A percentile compares a stretch with the other conserved stretches of the same genome.
phyloP scores from a whole-genome alignment of 1,139 yeast genomes.

The Hyphopichia fennica region DNA sequence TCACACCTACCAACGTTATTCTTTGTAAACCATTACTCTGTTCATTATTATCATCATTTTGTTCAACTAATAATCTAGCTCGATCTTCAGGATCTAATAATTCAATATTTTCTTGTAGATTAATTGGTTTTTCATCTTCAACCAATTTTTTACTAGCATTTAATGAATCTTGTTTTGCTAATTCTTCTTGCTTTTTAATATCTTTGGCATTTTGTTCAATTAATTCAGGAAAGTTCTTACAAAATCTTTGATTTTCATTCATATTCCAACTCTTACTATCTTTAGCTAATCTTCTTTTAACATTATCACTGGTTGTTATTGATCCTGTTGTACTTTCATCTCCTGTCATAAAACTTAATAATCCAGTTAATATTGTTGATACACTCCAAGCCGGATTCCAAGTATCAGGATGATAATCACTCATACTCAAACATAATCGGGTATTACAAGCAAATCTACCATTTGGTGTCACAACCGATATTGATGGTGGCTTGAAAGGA shows the following conservation, averaged over 20 bases:
- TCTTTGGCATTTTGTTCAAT: constrained; percentile 46
- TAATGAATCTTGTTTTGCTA: constrained; percentile 3
- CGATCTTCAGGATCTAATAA: constrained; percentile 47
- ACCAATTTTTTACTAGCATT: constrained; percentile 4
- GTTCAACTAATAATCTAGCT: constrained; percentile 36
- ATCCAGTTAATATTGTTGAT: constrained; percentile 78
- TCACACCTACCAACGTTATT: constrained; percentile 28
- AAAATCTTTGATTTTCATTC: constrained; percentile 53
- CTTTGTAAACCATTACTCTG: constrained; percentile 10
- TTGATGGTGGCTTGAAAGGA: constrained; percentile 92
- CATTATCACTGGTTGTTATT: constrained; percentile 34
- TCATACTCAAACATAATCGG: constrained; percentile 81
- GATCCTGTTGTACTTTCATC: constrained; percentile 43
- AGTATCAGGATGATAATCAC: constrained; percentile 88
- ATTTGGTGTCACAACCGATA: constrained; percentile 85
- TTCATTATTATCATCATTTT: constrained; percentile 16
- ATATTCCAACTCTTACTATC: constrained; percentile 69
- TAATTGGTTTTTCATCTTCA: constrained; percentile 15
- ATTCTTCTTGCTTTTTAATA: constrained; percentile 16
- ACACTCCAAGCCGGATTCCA: constrained; percentile 98
- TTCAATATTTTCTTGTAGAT: constrained; percentile 24
- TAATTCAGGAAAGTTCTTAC: constrained; percentile 66
- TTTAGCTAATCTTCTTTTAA: constrained; percentile 40
- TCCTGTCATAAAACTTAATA: constrained; percentile 82
- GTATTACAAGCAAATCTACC: constrained; percentile 79